A percentile compares a stretch with the other conserved stretches of the same genome.
Evolutionary conservation across 148 eudicot genomes (phyloP).

Genomic region (Nepenthes mirabilis): DNA sequence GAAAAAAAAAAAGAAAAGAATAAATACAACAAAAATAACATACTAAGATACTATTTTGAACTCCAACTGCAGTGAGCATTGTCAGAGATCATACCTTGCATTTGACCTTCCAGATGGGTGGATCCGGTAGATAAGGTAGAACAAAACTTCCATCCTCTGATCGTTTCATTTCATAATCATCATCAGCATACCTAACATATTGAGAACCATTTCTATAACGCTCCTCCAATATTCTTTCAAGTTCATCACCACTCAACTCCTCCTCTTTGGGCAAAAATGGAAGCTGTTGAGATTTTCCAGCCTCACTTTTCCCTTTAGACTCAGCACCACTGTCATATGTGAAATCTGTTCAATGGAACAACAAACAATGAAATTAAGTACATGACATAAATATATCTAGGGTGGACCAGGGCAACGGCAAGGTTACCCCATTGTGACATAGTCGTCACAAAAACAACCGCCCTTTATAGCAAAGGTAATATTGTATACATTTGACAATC

Average conservation of each 20-base stretch:
- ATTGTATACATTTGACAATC: no score
- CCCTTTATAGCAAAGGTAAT: no score
- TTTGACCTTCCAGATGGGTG: constrained; percentile 85
- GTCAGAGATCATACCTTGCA: constrained; percentile 57
- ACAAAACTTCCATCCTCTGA: constrained; percentile 20
- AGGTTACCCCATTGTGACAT: no score
- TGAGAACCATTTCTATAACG: constrained; percentile 64
- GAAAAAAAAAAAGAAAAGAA: constrained; percentile 3
- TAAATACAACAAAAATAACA: neutral
- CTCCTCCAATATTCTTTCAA: constrained; percentile 59
- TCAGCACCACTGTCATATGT: constrained; percentile 28
- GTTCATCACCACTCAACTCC: constrained; percentile 67
- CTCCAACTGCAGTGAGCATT: neutral
- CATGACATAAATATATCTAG: neutral
- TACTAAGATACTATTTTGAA: neutral
- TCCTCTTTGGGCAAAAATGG: constrained; percentile 73
- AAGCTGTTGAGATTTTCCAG: constrained; percentile 29
- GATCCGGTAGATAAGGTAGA: constrained; percentile 38
- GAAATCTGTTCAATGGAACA: constrained; percentile 27
- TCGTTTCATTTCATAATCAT: constrained; percentile 36
- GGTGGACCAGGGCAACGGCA: neutral
- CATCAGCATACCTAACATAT: constrained; percentile 68
- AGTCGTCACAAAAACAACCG: no score
- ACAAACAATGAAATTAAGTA: neutral
- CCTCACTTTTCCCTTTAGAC: constrained; percentile 24